Evolutionary conservation across 225 moss, liverwort and hornwort genomes (phyloP).

Genomic region (Ulota crispa): DNA sequence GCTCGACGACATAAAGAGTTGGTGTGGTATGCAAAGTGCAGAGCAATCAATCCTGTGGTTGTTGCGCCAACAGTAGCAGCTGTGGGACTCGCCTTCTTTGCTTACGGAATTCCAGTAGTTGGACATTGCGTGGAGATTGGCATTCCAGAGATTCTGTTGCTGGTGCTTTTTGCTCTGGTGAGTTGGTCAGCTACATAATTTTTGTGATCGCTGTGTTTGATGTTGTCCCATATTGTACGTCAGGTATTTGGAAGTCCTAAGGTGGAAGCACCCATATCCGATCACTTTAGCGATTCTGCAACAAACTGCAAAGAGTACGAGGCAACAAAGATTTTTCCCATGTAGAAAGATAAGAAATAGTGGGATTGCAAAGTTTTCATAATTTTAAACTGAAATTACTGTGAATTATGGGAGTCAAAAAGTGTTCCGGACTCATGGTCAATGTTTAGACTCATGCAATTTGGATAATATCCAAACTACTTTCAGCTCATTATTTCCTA

Average conservation of each 20-base stretch:
- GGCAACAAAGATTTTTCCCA: too few relatives aligned
- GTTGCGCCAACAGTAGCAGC: slow-evolving; percentile 86
- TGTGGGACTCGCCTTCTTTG: slow-evolving; percentile 76
- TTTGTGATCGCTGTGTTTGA: background rate
- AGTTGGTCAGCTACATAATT: slow-evolving; percentile 23
- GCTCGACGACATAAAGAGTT: background rate
- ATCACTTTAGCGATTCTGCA: too few relatives aligned
- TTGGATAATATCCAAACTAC: too few relatives aligned
- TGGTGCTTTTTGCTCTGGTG: slow-evolving; percentile 81
- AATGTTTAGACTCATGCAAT: too few relatives aligned
- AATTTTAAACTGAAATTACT: too few relatives aligned
- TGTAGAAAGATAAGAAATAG: too few relatives aligned
- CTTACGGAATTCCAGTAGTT: slow-evolving; percentile 77
- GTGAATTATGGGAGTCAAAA: too few relatives aligned
- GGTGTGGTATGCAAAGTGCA: slow-evolving; percentile 30
- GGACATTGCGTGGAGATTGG: slow-evolving; percentile 88
- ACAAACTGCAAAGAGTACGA: too few relatives aligned
- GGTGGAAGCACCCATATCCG: too few relatives aligned
- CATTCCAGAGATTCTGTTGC: slow-evolving; percentile 72
- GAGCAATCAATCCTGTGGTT: slow-evolving; percentile 80
- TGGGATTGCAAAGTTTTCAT: too few relatives aligned
- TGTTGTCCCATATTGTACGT: background rate
- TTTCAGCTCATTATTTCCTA: too few relatives aligned
- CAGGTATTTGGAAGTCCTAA: background rate
- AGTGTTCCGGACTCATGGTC: too few relatives aligned